phyloP scores from a whole-genome alignment of 768 basidiomycete species.

The Ramaria rubella region DNA sequence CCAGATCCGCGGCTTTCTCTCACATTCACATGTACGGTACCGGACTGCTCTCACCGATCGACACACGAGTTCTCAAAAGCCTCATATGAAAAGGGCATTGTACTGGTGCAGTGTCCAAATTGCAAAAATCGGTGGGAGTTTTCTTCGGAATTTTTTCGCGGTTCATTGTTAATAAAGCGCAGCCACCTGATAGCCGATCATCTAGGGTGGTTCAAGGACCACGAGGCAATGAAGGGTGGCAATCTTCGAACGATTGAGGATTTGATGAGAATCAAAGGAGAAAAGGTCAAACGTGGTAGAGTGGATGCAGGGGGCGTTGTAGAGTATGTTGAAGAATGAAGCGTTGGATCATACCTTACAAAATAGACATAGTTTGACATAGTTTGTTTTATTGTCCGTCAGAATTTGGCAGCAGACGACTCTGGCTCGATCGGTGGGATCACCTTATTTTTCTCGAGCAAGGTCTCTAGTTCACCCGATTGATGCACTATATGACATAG shows the following conservation, averaged over 20 bases:
- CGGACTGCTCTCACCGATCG: slow-evolving; percentile 68
- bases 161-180: neutral
- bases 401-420: slow-evolving; percentile 7
- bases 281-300: slow-evolving; percentile 54
- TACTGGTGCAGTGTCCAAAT: slow-evolving; percentile 84
- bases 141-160: neutral
- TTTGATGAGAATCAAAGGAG: slow-evolving; percentile 69
- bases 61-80: slow-evolving; percentile 82
- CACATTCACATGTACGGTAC: slow-evolving; percentile 82
- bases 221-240: slow-evolving; percentile 55
- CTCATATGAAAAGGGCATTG: slow-evolving; percentile 83
- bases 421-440: slow-evolving; percentile 43
- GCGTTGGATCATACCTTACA: neutral
- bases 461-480: slow-evolving; percentile 82
- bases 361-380: neutral
- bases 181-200: slow-evolving; percentile 88
- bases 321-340: slow-evolving; percentile 35
- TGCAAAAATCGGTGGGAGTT: slow-evolving; percentile 75
- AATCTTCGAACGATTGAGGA: slow-evolving; percentile 78
- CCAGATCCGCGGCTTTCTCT: slow-evolving; percentile 62
- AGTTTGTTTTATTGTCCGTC: neutral
- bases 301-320: slow-evolving; percentile 45
- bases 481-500: slow-evolving; percentile 71
- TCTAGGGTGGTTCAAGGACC: slow-evolving; percentile 85
- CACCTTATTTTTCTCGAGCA: slow-evolving; percentile 66